Percentiles rank a stretch among this genome's conserved stretches.
Evolutionary conservation across 2,329 filamentous ascomycete species (phyloP).

Genomic region (Phialocephala sp.): DNA sequence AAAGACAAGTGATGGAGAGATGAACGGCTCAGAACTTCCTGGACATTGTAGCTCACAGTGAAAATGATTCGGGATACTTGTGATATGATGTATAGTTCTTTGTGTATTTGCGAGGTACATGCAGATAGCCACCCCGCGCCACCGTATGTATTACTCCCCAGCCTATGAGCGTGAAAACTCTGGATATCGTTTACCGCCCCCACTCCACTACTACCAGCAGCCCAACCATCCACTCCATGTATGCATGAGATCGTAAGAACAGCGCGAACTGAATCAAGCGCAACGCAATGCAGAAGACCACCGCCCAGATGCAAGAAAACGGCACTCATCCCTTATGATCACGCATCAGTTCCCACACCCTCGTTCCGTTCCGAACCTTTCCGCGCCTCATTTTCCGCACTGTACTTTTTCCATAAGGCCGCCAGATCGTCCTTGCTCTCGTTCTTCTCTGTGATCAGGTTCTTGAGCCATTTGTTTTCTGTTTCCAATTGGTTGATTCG

Average conservation of each 20-base stretch:
- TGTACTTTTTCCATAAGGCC: conserved; percentile 48
- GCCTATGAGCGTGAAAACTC: neutral
- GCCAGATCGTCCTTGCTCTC: conserved; percentile 52
- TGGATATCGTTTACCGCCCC: conserved; percentile 1
- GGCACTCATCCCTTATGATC: conserved; percentile 2
- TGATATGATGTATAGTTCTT: neutral
- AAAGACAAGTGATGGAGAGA: too few relatives aligned
- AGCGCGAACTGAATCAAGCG: conserved; percentile 27
- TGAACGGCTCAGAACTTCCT: neutral
- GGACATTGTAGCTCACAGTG: neutral
- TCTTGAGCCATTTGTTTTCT: conserved; percentile 83
- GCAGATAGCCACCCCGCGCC: neutral
- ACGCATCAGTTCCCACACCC: conserved; percentile 42
- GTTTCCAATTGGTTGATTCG: conserved; percentile 79
- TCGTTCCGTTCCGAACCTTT: conserved; percentile 42
- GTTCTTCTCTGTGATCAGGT: conserved; percentile 82
- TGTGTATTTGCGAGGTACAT: neutral
- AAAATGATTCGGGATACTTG: neutral
- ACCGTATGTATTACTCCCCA: conserved; percentile 10
- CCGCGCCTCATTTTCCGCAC: conserved; percentile 41
- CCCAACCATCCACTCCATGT: neutral
- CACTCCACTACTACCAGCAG: neutral
- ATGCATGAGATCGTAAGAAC: conserved; percentile 4
- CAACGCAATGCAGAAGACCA: conserved; percentile 13
- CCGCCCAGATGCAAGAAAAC: neutral